Percentiles rank a stretch among this genome's conserved stretches.
These are phyloP conservation scores for Aspergillus costaricaensis DNA, from an alignment of 2,329 filamentous ascomycete species.

Conservation along the genomic window DNA sequence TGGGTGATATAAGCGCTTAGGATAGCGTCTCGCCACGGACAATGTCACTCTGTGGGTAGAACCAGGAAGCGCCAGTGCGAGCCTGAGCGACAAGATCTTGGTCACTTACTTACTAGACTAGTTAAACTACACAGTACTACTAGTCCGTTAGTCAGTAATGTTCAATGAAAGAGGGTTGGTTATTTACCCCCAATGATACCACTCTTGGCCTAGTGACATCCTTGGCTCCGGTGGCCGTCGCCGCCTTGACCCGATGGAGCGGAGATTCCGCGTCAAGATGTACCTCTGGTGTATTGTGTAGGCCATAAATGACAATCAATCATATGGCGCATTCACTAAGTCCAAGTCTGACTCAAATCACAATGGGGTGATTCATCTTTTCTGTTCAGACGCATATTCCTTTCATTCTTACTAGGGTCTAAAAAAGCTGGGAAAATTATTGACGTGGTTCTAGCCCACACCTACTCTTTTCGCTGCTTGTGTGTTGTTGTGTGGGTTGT, in stretches of 20 bases:
- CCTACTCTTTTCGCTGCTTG: background rate
- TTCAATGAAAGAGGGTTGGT: background rate
- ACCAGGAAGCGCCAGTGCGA: background rate
- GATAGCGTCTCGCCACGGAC: background rate
- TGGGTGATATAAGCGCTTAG: background rate
- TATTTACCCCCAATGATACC: background rate
- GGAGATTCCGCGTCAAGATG: background rate
- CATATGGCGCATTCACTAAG: background rate
- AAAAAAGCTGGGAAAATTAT: background rate
- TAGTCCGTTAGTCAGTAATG: background rate
- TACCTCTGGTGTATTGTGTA: background rate
- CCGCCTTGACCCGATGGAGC: slow-evolving; percentile 18
- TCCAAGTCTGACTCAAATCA: background rate
- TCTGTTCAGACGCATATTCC: background rate
- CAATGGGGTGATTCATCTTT: background rate
- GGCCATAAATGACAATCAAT: background rate
- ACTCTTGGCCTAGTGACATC: slow-evolving; percentile 3
- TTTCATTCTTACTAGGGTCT: background rate
- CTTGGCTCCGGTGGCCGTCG: slow-evolving; percentile 17
- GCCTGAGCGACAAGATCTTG: background rate
- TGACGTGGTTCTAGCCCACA: background rate
- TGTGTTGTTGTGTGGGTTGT: background rate
- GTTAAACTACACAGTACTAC: too few species aligned
- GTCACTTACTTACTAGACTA: too few species aligned
- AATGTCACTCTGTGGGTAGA: background rate